Conservation (phyloP, 2,329 filamentous ascomycete species). For the Davidsoniella eucalypti region DNA sequence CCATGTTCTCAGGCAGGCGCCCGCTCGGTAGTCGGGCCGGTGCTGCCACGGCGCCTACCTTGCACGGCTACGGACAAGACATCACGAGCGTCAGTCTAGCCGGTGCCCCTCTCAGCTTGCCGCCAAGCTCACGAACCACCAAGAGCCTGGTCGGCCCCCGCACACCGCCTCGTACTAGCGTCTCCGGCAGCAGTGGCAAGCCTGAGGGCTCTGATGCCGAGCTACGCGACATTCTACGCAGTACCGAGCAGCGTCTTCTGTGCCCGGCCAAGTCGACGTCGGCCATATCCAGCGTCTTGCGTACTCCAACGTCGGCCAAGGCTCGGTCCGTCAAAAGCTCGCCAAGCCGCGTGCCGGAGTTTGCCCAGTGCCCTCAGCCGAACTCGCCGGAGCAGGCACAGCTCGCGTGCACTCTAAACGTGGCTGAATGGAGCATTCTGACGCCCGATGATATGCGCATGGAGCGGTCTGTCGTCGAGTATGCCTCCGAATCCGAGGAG, state of each 20-base stretch:
- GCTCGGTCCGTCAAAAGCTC: conserved; percentile 2
- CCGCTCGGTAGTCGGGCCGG: background rate
- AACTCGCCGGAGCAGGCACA: conserved; percentile 5
- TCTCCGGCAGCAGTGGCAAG: background rate
- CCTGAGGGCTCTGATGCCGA: conserved; percentile 26
- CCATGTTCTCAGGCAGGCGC: conserved; percentile 8
- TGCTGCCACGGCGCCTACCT: background rate
- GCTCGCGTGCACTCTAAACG: conserved; percentile 9
- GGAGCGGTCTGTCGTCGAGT: background rate
- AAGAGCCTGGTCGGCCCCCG: background rate
- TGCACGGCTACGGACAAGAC: background rate
- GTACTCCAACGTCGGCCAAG: conserved; percentile 7
- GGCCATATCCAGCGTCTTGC: conserved; percentile 5
- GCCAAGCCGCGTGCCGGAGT: conserved; percentile 5
- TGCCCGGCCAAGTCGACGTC: background rate
- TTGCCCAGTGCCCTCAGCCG: background rate
- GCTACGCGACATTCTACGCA: conserved; percentile 33
- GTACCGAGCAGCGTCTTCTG: conserved; percentile 33
- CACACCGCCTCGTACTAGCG: background rate
- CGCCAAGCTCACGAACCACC: background rate
- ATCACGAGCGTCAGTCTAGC: background rate
- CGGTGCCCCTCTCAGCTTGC: background rate
- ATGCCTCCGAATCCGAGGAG: conserved; percentile 2
- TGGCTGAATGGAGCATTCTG: conserved; percentile 7
- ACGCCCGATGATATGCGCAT: conserved; percentile 6